phyloP scores from a whole-genome alignment of 2,329 filamentous ascomycete genomes.

The Xylaria sp. region DNA sequence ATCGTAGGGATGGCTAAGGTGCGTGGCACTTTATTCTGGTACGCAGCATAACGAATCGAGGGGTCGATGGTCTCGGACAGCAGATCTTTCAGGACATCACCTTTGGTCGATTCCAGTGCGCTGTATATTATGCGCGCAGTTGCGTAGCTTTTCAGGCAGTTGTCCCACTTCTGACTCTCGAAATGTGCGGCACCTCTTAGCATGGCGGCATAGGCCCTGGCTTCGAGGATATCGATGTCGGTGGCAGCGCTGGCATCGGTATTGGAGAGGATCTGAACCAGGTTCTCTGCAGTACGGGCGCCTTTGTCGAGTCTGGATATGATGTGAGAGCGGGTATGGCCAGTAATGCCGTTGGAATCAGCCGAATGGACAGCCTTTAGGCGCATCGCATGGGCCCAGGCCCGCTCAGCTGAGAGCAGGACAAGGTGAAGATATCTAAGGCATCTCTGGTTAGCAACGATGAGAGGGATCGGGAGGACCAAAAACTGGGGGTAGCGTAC shows the following conservation, averaged over 20 bases:
- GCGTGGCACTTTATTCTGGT: constrained; percentile 85
- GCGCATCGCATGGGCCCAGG: constrained; percentile 95
- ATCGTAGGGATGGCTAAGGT: constrained; percentile 82
- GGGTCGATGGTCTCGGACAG: constrained; percentile 87
- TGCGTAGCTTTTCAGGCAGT: constrained; percentile 77
- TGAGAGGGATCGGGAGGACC: not conserved
- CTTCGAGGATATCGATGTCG: constrained; percentile 78
- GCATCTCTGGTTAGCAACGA: constrained; percentile 13
- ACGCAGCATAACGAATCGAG: constrained; percentile 91
- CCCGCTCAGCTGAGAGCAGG: constrained; percentile 84
- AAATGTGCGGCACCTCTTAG: constrained; percentile 80
- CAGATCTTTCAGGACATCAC: constrained; percentile 84
- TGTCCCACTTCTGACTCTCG: constrained; percentile 86
- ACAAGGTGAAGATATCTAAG: constrained; percentile 73
- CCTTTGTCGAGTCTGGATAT: constrained; percentile 87
- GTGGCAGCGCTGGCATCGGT: constrained; percentile 67
- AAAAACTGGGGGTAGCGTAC: constrained; percentile 53
- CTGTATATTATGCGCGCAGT: constrained; percentile 82
- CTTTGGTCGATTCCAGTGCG: constrained; percentile 69
- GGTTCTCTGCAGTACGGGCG: constrained; percentile 68
- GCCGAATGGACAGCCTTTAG: constrained; percentile 84
- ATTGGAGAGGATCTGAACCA: constrained; percentile 71
- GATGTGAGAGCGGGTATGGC: constrained; percentile 84
- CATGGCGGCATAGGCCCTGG: constrained; percentile 79
- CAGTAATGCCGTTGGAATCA: constrained; percentile 79